Percentiles rank a stretch among this genome's conserved stretches.
Evolutionary conservation across 495 filamentous ascomycete species (phyloP).

Genomic region (Pseudomonodictys pantanalensis): DNA sequence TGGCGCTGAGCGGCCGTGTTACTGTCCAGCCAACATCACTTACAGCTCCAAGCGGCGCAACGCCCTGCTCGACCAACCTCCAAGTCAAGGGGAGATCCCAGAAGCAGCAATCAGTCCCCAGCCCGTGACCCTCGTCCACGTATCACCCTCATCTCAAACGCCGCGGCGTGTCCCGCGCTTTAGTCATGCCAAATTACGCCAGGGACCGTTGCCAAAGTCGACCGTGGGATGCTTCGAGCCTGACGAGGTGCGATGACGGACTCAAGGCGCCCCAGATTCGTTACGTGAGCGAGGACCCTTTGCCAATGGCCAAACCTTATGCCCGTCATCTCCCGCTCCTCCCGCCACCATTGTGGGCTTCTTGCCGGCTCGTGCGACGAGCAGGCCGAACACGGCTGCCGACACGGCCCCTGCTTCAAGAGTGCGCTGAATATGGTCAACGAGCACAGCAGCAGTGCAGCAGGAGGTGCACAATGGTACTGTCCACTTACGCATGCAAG

Average conservation of each 20-base stretch:
- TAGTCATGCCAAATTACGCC: too few relatives aligned
- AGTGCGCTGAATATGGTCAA: too few relatives aligned
- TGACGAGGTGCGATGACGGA: slow-evolving; percentile 1
- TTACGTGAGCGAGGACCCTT: slow-evolving; percentile 12
- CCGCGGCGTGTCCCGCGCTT: too few relatives aligned
- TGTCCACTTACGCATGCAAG: slow-evolving; percentile 7
- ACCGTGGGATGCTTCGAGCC: neutral
- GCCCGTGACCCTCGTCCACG: too few relatives aligned
- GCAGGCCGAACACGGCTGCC: slow-evolving; percentile 45
- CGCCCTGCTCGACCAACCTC: too few relatives aligned
- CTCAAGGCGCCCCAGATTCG: slow-evolving; percentile 11
- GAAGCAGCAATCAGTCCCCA: too few relatives aligned
- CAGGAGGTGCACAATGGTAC: neutral
- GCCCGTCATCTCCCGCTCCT: slow-evolving; percentile 34
- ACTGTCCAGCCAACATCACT: neutral
- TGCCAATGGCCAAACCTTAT: slow-evolving; percentile 27
- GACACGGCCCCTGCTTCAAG: slow-evolving; percentile 44
- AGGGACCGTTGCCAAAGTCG: too few relatives aligned
- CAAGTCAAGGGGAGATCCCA: too few relatives aligned
- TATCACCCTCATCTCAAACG: too few relatives aligned
- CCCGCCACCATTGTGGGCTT: slow-evolving; percentile 7
- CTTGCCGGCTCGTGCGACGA: neutral
- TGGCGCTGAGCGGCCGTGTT: neutral
- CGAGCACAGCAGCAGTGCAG: neutral
- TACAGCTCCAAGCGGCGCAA: neutral